Evolutionary conservation across 2,329 filamentous ascomycete genomes (phyloP), one percentile per base, ranked within the genome.

Genomic region (Sporothrix brasiliensis): DNA sequence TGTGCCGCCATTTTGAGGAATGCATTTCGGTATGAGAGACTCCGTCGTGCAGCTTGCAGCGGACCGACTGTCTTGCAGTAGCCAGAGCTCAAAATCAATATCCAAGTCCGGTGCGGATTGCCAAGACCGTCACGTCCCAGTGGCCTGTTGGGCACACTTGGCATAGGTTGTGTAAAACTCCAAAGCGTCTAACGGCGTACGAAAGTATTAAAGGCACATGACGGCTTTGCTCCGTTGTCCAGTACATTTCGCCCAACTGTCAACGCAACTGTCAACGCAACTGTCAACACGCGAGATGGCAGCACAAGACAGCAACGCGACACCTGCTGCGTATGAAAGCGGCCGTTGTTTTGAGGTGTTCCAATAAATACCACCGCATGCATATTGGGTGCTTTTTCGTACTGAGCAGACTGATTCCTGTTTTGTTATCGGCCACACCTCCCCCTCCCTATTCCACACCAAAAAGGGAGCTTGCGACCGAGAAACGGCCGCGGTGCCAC

Each of bases 401-500:
- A 3, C 4, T 19, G 34, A 4, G 41, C 10, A 44, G 2, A n/a
- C 14, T 4, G 5, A 1, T 39, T 1, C 39, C 3, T 39, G 5
- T 13, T 39, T n/a, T n/a, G 30, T 9, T 16, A 34, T 44, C 47
- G 54, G 54, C 27, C 60, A 9, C 34, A 34, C 6, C 34, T 34
- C 54, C 19, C 6, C 50, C 24, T 24, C 14, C 41, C 41, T 44
- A 34, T 10, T n/a, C 65, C 47, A 39, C 44, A 39, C 44, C 47
- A 21, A 52, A 21, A 30, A 21, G 16, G 11, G 27, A 16, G 65
- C 49, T n/a, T 67, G 49, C 30, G 49, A 54, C 65, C 65, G 65
- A 67, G 65, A 67, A 67, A 54, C 65, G 30, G 65, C 65, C 65
- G 65, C 54, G 50, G 63, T 39, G 63, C 27, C 65, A 52, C 39